Base-by-base conservation (phyloP, 1,284 basidiomycete genomes). In the Rhodofomes roseus region DNA sequence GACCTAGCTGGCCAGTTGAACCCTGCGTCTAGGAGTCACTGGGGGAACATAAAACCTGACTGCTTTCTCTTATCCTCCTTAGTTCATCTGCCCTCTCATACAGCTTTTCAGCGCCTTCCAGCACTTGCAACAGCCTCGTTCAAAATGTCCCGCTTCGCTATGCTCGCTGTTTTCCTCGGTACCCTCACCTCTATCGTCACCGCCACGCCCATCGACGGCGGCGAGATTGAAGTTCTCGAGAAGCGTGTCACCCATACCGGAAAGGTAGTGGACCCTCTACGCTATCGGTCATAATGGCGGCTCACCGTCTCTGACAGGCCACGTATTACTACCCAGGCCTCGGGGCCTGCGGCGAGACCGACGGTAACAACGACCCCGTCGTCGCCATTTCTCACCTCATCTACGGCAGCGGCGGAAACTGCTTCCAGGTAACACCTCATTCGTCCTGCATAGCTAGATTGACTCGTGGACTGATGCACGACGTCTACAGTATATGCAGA, bases 331-430 rank as follows among this genome's bases (percentile, higher is more conserved):
- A 57, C 22, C 31, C 31, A 22, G 55, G 55, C 27, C 41, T 37
- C n/a, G 55, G 55, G 50, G 55, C 55, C 34, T 51, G 55, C 36
- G 55, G 55, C 9, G 29, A 37, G 34, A 25, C 29, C 18, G 31
- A 50, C 36, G 22, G 20, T 22, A 57, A 16, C 36, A 37, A 20
- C 43, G 40, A 56, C 25, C 41, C 40, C 6, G 46, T 50, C n/a
- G 29, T 48, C 16, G 43, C 55, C 22, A 34, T 57, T 31, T 57
- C 55, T 4, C 25, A 27, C 12, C 31, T 37, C 22, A 51, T 57
- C 22, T 57, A 39, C 34, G 44, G 44, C 55, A 44, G 37, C 46
- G 46, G 55, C n/a, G 44, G 44, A 25, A 48, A 48, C 37, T 57
- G 55, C 12, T 37, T 39, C 44, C 34, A 50, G 31, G 55, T 57